Conservation (phyloP, 176 grass and related monocot species). For the Carex littledalei region DNA sequence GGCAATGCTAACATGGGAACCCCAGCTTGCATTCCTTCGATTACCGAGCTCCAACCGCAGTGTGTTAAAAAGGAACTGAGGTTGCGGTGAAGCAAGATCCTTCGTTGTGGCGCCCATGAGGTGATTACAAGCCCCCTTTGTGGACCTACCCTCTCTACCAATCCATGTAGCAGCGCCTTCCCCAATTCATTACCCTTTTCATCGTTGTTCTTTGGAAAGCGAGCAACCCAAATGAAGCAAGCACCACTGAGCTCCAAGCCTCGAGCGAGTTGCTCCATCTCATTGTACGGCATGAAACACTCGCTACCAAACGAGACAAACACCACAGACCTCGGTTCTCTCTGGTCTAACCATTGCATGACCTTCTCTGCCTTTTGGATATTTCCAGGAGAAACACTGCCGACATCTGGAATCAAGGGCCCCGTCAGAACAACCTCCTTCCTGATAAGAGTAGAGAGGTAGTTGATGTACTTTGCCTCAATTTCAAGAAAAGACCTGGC, state of each 20-base stretch:
- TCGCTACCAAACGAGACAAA: slow-evolving; percentile 61
- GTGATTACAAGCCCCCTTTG: slow-evolving; percentile 47
- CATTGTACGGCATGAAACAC: slow-evolving; percentile 58
- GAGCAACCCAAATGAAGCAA: slow-evolving; percentile 54
- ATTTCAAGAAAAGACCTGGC: slow-evolving; percentile 48
- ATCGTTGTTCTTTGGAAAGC: slow-evolving; percentile 17
- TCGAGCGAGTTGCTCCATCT: slow-evolving; percentile 36
- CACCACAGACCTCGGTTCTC: slow-evolving; percentile 37
- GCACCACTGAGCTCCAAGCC: slow-evolving; percentile 57
- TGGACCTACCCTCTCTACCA: background rate
- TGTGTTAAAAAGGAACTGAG: slow-evolving; percentile 66
- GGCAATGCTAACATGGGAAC: slow-evolving; percentile 55
- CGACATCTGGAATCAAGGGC: slow-evolving; percentile 30
- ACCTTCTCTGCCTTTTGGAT: background rate
- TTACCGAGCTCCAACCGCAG: slow-evolving; percentile 81
- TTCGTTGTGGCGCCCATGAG: slow-evolving; percentile 63
- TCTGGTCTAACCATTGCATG: slow-evolving; percentile 43
- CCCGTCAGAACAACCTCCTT: slow-evolving; percentile 59
- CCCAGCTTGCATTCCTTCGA: slow-evolving; percentile 46
- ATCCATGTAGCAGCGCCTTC: background rate
- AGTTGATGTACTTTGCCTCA: slow-evolving; percentile 45
- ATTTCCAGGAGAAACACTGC: background rate
- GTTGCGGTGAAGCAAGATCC: slow-evolving; percentile 23
- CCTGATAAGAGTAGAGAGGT: slow-evolving; percentile 34
- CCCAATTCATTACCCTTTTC: background rate